Base-by-base conservation (phyloP, 495 filamentous ascomycete genomes). In the Aspergillus olivimuriae region DNA sequence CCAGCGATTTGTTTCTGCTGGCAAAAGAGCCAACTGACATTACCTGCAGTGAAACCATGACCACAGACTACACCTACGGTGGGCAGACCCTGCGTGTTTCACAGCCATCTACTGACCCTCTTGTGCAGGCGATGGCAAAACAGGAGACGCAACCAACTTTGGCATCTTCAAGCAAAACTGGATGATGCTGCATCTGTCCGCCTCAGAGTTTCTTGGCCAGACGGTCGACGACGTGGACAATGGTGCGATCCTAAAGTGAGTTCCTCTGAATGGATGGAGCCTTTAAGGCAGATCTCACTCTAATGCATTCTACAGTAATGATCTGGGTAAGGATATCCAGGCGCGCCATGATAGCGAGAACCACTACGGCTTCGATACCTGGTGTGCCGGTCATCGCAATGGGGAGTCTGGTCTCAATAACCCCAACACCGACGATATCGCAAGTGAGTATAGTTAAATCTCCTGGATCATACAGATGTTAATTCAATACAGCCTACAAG, bases 161-260 rank as follows among this genome's bases (percentile, higher is more conserved):
- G 57, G 60, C 16, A 55, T 62, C 14, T 62, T 62, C 53, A 62
- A 63, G 57, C 61, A 72, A 50, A 69, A 67, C 39, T 65, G 63
- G 63, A 56, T 47, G 42, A 66, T 69, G 47, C 52, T 66, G 43
- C 57, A 60, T 17, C 36, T 41, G n/a, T 59, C 53, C 21, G 40
- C 58, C 0, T 49, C 56, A n/a, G 48, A 55, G 20, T 62, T 62
- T 47, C 3, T 31, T n/a, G 55, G 58, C 11, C 16, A 52, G 34
- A 46, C 36, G 19, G 32, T 8, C 2, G 46, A n/a, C 23, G 26
- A 61, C 7, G 56, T 55, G 7, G 39, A 44, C 12, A 36, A 62
- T 16, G 55, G 58, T 26, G 56, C 35, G 2, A 32, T 59, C 47
- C 44, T 62, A 2, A 62, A 62, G 58, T 62, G 44, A 61, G 44